Conservation (phyloP, 2,329 filamentous ascomycete species). For the Fusarium keratoplasticum region DNA sequence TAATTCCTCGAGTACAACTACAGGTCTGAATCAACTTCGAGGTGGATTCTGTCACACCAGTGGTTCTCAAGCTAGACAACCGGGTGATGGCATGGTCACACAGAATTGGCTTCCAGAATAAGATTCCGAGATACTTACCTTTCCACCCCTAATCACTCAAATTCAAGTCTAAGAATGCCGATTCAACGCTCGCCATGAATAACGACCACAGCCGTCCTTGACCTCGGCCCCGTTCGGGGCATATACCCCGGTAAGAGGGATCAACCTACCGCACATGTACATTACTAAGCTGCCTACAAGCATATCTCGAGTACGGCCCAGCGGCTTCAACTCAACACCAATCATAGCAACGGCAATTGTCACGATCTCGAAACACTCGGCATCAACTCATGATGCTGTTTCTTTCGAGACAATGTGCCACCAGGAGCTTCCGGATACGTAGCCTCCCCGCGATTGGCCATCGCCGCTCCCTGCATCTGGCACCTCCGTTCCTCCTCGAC, state of each 20-base stretch:
- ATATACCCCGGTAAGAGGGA: not conserved
- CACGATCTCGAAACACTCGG: conserved; percentile 24
- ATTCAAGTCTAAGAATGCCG: too few relatives aligned
- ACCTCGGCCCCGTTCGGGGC: not conserved
- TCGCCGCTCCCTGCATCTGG: conserved; percentile 60
- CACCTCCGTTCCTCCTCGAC: conserved; percentile 77
- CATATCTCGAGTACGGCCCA: not conserved
- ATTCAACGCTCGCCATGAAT: not conserved
- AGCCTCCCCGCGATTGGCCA: not conserved
- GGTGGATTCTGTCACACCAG: not conserved
- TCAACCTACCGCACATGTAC: not conserved
- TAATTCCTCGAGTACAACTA: not conserved
- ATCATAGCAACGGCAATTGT: conserved; percentile 39
- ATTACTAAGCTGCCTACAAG: conserved; percentile 25
- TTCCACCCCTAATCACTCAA: not conserved
- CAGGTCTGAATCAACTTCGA: not conserved
- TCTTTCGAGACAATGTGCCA: conserved; percentile 15
- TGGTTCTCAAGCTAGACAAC: not conserved
- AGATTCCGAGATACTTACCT: not conserved
- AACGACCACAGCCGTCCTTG: not conserved
- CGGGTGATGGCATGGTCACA: not conserved
- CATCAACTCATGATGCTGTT: conserved; percentile 27
- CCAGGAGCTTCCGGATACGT: not conserved
- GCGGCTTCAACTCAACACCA: conserved; percentile 30
- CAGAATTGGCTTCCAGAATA: not conserved